Conservation (phyloP, 2,329 filamentous ascomycete species). For the Coniella lustricola region DNA sequence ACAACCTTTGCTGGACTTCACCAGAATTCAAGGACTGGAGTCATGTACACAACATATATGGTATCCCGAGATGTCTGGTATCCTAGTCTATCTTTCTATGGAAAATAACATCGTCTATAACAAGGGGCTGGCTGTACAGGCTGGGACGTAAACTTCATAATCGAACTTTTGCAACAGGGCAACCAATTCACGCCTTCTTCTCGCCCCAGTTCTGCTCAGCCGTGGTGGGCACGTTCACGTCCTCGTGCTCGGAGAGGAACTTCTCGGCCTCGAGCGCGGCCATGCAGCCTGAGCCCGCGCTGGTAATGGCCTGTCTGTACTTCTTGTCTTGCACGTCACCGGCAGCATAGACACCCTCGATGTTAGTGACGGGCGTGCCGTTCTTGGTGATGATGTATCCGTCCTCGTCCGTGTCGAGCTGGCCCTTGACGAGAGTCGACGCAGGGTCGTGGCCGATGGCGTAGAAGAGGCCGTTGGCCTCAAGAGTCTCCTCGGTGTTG, state of each 20-base stretch:
- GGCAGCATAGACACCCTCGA: slow-evolving; percentile 90
- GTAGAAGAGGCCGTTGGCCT: slow-evolving; percentile 92
- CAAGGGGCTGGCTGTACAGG: neutral
- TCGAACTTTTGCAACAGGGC: neutral
- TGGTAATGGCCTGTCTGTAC: slow-evolving; percentile 96
- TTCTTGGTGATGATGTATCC: slow-evolving; percentile 87
- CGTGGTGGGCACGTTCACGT: slow-evolving; percentile 26
- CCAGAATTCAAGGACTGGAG: too few species aligned
- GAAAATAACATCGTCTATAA: neutral
- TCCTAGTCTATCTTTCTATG: neutral
- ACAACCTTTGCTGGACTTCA: too few species aligned
- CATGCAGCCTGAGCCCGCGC: slow-evolving; percentile 90
- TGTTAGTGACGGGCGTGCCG: slow-evolving; percentile 78
- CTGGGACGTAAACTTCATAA: neutral
- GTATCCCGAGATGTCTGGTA: neutral
- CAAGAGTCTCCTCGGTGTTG: slow-evolving; percentile 72
- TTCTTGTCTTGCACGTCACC: slow-evolving; percentile 98
- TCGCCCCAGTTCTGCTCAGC: slow-evolving; percentile 20
- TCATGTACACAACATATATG: too few species aligned
- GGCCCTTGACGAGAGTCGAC: slow-evolving; percentile 80
- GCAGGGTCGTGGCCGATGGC: slow-evolving; percentile 96
- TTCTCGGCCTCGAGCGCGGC: slow-evolving; percentile 95
- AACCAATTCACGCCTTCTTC: slow-evolving; percentile 1
- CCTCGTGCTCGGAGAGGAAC: slow-evolving; percentile 64
- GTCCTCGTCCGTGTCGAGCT: slow-evolving; percentile 81